Evolutionary conservation across 257 asterid species (phyloP).

Genomic region (Solanum pennellii): DNA sequence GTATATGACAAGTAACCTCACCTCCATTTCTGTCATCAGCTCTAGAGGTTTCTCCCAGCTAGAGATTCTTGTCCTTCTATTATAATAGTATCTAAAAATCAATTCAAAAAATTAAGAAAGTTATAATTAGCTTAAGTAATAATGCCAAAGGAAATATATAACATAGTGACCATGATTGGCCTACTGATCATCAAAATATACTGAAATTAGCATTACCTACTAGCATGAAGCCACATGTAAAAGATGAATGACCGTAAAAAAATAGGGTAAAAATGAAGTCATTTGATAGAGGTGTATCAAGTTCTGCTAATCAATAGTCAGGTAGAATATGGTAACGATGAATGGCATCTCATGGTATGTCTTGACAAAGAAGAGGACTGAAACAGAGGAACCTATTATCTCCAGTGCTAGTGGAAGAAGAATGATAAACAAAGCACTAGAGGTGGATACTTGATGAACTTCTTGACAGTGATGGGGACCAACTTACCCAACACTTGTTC

Average conservation of each 20-base stretch:
- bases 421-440: not conserved
- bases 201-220: not conserved
- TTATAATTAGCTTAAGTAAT: not conserved
- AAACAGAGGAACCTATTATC: not conserved
- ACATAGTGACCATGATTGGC: not conserved
- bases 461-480: not conserved
- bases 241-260: not conserved
- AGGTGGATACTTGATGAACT: not conserved
- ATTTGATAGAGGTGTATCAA: not conserved
- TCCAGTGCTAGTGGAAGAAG: not conserved
- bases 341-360: not conserved
- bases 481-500: not conserved
- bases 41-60: constrained; percentile 89
- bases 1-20: constrained; percentile 11
- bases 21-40: constrained; percentile 76
- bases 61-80: constrained; percentile 56
- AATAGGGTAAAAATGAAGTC: not conserved
- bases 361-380: not conserved
- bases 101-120: not conserved
- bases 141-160: not conserved
- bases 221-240: not conserved
- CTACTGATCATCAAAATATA: not conserved
- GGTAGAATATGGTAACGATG: not conserved
- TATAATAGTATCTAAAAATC: constrained; percentile 60
- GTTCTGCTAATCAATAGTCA: not conserved